A percentile compares a stretch with the other conserved stretches of the same genome.
These are phyloP conservation scores for Fusarium acutatum DNA, from an alignment of 2,329 filamentous ascomycete species.

Conservation along the genomic window DNA sequence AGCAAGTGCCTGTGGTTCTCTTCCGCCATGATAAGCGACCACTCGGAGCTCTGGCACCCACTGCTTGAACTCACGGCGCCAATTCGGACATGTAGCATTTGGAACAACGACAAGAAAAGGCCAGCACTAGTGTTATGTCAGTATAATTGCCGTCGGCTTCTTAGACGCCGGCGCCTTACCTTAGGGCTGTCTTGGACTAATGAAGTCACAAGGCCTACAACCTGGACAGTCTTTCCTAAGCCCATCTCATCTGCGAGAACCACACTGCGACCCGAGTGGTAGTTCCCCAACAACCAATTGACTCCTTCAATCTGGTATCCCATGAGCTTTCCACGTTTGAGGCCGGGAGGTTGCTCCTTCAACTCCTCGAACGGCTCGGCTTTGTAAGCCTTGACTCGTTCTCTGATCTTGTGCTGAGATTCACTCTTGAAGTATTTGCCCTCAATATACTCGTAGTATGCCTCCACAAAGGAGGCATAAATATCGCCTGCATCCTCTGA, in stretches of 20 bases:
- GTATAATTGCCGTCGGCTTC: neutral
- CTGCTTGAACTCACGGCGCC: conserved; percentile 93
- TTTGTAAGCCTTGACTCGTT: conserved; percentile 75
- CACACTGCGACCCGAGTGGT: conserved; percentile 81
- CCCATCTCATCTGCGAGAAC: conserved; percentile 99
- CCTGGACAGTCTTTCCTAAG: conserved; percentile 94
- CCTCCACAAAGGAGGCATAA: conserved; percentile 81
- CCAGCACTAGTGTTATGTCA: conserved; percentile 66
- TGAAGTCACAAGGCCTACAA: conserved; percentile 82
- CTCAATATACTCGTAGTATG: conserved; percentile 86
- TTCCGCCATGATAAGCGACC: conserved; percentile 90
- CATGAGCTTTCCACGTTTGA: conserved; percentile 87
- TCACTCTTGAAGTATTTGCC: conserved; percentile 74
- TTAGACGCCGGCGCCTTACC: conserved; percentile 35
- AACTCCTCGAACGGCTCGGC: conserved; percentile 73
- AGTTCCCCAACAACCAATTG: conserved; percentile 95
- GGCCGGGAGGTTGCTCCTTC: conserved; percentile 74
- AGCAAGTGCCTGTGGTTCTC: conserved; percentile 76
- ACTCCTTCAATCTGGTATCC: conserved; percentile 91
- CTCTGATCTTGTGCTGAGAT: conserved; percentile 66
- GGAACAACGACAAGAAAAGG: conserved; percentile 94
- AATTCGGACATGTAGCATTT: conserved; percentile 96
- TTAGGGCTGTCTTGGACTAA: conserved; percentile 72
- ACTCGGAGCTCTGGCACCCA: conserved; percentile 89
- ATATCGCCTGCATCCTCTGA: conserved; percentile 67